phyloP scores from a whole-genome alignment of 345 rosid genomes.

The Salix dunnii region DNA sequence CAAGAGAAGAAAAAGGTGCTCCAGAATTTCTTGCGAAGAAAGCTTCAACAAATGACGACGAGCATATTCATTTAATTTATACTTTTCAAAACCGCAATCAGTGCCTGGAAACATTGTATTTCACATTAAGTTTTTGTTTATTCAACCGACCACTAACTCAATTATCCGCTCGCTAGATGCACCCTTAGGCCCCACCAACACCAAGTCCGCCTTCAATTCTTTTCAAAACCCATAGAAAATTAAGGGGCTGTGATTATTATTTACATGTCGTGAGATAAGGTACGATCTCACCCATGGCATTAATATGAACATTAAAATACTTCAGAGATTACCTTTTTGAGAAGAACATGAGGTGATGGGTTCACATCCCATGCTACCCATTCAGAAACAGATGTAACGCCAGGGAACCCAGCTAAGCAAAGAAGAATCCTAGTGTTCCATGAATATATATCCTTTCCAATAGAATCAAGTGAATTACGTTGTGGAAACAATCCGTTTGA shows the following conservation, averaged over 20 bases:
- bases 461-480: neutral
- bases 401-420: neutral
- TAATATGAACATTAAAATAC: too few relatives aligned
- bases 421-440: neutral
- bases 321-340: too few relatives aligned
- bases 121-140: neutral
- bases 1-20: neutral
- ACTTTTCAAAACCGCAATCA: neutral
- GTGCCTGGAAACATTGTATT: neutral
- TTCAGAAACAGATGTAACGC: too few relatives aligned
- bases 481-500: neutral
- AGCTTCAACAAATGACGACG: neutral
- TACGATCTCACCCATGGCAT: too few relatives aligned
- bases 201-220: neutral
- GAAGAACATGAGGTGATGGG: neutral
- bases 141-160: neutral
- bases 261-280: too few relatives aligned
- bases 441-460: conserved; percentile 7
- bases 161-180: neutral
- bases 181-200: neutral
- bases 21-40: neutral
- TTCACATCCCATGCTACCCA: too few relatives aligned
- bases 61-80: neutral
- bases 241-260: neutral
- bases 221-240: neutral